These are phyloP conservation scores for Gossypium trilobum DNA, from an alignment of 441 rosid species.

Conservation along the genomic window DNA sequence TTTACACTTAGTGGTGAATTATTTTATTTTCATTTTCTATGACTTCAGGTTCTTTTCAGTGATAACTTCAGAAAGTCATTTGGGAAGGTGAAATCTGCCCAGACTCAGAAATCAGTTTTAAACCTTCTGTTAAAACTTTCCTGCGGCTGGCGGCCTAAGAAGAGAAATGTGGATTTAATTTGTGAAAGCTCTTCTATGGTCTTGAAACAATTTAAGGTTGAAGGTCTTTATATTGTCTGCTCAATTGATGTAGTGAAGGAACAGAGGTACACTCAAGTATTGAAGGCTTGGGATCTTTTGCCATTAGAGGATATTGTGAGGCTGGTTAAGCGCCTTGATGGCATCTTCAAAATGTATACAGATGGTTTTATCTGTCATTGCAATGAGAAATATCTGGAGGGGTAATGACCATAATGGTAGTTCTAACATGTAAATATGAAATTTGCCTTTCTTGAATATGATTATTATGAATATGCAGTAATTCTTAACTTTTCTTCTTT, in stretches of 20 bases:
- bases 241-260: constrained; percentile 34
- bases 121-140: constrained; percentile 29
- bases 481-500: not conserved
- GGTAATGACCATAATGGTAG: constrained; percentile 27
- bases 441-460: not conserved
- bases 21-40: not conserved
- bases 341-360: constrained; percentile 23
- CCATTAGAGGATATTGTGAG: constrained; percentile 21
- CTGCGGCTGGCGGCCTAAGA: constrained; percentile 43
- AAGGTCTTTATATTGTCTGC: constrained; percentile 22
- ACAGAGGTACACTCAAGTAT: constrained; percentile 21
- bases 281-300: constrained; percentile 45
- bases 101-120: constrained; percentile 21
- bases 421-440: not conserved
- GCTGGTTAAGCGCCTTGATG: constrained; percentile 28
- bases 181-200: constrained; percentile 24
- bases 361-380: constrained; percentile 34
- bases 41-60: constrained; percentile 32
- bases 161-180: constrained; percentile 13
- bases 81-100: constrained; percentile 21
- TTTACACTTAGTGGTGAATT: not conserved
- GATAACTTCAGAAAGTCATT: constrained; percentile 37
- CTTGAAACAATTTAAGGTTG: constrained; percentile 33
- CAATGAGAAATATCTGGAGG: constrained; percentile 32
- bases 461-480: not conserved